These are phyloP conservation scores for Echeveria elegans DNA, from an alignment of 164 flowering plant species.

Conservation along the genomic window DNA sequence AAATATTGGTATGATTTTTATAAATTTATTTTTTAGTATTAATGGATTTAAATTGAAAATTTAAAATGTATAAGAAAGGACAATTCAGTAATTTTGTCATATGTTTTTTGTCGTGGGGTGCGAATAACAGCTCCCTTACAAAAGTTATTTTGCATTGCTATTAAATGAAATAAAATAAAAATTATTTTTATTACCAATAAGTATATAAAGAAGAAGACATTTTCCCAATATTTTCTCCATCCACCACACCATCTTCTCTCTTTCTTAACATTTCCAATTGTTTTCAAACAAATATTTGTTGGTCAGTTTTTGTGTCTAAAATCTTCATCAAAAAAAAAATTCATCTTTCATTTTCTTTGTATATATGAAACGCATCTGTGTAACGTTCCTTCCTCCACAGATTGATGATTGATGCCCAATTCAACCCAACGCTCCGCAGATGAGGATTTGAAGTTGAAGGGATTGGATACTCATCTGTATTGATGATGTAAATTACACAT, in stretches of 20 bases:
- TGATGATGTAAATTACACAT: slow-evolving; percentile 1
- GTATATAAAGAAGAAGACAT: too few relatives aligned
- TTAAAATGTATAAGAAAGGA: too few relatives aligned
- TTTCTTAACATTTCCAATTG: neutral
- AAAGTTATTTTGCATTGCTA: too few relatives aligned
- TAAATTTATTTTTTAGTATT: too few relatives aligned
- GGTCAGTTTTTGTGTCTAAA: neutral
- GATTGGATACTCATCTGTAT: neutral
- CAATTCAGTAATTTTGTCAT: too few relatives aligned
- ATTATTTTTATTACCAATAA: too few relatives aligned
- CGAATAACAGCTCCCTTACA: too few relatives aligned
- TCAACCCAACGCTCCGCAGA: neutral
- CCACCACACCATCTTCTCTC: neutral
- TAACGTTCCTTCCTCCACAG: neutral
- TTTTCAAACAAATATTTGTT: too few relatives aligned
- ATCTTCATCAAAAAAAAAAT: neutral
- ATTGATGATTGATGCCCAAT: neutral
- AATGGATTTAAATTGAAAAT: too few relatives aligned
- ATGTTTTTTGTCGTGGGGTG: too few relatives aligned
- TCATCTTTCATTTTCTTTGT: neutral
- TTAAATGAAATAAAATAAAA: too few relatives aligned
- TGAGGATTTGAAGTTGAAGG: neutral
- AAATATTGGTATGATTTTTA: too few relatives aligned
- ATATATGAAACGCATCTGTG: neutral
- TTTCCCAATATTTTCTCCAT: neutral